Evolutionary conservation across 805 yeast genomes (phyloP), one percentile per base, ranked within the genome.

Genomic region (Alloascoidea hylecoeti): DNA sequence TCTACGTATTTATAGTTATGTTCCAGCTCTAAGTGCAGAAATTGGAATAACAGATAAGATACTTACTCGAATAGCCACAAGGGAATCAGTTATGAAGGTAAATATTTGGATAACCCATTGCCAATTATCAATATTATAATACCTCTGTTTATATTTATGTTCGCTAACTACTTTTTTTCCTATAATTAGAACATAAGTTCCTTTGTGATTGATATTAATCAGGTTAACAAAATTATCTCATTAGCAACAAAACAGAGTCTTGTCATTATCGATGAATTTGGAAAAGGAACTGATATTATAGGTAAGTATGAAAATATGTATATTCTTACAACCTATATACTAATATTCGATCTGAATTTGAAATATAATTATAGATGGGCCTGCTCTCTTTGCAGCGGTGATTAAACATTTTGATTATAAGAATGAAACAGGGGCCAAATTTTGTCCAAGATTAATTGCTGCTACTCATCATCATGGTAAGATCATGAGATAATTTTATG

Each of bases 191-290:
- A 41, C 18, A 38, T 51, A 41, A 70, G 77, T 38, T 61, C 77
- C 0, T 73, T 73, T 41, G 60, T 66, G 51, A 57, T 62, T n/a
- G 78, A 72, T 44, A 45, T 61, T 5, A 56, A 51, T 34, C 70
- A 58, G 52, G 59, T 72, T 50, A 55, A 53, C 41, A 63, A 57
- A 45, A 63, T 69, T 37, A 42, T 69, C 15, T 51, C 60, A 3
- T 43, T 64, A 38, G 44, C 56, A 17, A 66, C 72, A 0, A 47
- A 51, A 0, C 55, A 48, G 34, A 66, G 72, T 9, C 42, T 73
- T 17, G 43, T 74, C 2, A 48, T 72, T 4, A 56, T 72, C 17
- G 75, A 71, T 48, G 76, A 70, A 41, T 69, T 66, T 49, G 77
- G 76, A 0, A 68, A 68, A 42, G 75, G 75, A 0, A 70, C 72